phyloP scores from a whole-genome alignment of 1,139 yeast genomes.

The Wickerhamomyces sp. region DNA sequence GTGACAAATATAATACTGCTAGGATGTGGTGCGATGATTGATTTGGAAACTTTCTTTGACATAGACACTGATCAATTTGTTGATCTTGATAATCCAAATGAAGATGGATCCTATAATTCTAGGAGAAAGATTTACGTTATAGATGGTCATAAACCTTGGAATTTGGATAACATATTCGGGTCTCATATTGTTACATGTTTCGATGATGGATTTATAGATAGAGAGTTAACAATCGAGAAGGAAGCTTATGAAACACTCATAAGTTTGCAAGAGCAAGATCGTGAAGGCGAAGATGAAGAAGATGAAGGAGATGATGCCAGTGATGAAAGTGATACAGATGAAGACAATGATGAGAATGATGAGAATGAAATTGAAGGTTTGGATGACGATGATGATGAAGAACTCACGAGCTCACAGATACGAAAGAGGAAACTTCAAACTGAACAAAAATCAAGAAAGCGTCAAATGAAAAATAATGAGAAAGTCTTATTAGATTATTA shows the following conservation, averaged over 20 bases:
- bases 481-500: conserved; percentile 64
- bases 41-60: conserved; percentile 73
- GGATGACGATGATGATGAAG: conserved; percentile 34
- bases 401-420: conserved; percentile 26
- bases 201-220: conserved; percentile 78
- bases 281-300: conserved; percentile 25
- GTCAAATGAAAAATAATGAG: conserved; percentile 42
- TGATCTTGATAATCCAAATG: conserved; percentile 19
- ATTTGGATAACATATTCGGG: conserved; percentile 86
- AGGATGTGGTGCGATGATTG: conserved; percentile 96
- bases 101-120: conserved; percentile 25
- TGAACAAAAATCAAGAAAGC: conserved; percentile 30
- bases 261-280: conserved; percentile 27
- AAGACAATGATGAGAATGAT: conserved; percentile 28
- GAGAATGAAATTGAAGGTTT: conserved; percentile 25
- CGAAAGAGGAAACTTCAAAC: conserved; percentile 33
- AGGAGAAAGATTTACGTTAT: conserved; percentile 65
- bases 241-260: conserved; percentile 51
- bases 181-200: conserved; percentile 76
- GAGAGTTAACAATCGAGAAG: conserved; percentile 47
- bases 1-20: conserved; percentile 74
- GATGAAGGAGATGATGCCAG: conserved; percentile 27
- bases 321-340: conserved; percentile 28
- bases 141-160: conserved; percentile 97
- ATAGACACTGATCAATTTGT: conserved; percentile 49